Conservation (phyloP, 2,329 filamentous ascomycete species). For the Trichoderma semiorbis region DNA sequence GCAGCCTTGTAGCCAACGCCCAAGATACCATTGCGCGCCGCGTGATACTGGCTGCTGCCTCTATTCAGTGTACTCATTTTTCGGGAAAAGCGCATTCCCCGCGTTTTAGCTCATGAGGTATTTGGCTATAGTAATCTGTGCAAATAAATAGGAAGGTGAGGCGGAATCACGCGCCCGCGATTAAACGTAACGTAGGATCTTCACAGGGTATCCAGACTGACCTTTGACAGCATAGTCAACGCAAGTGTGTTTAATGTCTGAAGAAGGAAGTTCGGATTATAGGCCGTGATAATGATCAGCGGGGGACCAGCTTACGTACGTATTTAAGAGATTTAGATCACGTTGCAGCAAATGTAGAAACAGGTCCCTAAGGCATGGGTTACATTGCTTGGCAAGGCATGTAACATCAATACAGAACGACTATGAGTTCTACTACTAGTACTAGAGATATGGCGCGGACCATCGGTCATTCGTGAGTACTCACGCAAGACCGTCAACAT, state of each 20-base stretch:
- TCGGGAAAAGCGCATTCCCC: neutral
- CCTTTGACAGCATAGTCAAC: neutral
- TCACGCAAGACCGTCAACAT: neutral
- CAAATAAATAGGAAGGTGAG: neutral
- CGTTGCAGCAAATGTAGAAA: conserved; percentile 6
- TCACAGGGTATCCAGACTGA: neutral
- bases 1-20: neutral
- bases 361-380: neutral
- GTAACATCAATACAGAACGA: neutral
- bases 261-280: conserved; percentile 1
- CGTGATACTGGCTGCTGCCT: neutral
- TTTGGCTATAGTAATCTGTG: neutral
- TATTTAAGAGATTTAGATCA: neutral
- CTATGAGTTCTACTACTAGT: neutral
- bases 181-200: conserved; percentile 20
- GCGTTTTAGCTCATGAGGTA: neutral
- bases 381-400: conserved; percentile 11
- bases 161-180: neutral
- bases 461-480: neutral
- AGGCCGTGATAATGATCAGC: neutral
- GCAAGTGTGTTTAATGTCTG: neutral
- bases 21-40: neutral
- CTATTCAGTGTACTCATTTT: neutral
- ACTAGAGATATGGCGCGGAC: neutral
- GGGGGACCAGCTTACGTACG: neutral